These are phyloP conservation scores for Parascedosporium putredinis DNA, from an alignment of 2,329 filamentous ascomycete species.

Conservation along the genomic window DNA sequence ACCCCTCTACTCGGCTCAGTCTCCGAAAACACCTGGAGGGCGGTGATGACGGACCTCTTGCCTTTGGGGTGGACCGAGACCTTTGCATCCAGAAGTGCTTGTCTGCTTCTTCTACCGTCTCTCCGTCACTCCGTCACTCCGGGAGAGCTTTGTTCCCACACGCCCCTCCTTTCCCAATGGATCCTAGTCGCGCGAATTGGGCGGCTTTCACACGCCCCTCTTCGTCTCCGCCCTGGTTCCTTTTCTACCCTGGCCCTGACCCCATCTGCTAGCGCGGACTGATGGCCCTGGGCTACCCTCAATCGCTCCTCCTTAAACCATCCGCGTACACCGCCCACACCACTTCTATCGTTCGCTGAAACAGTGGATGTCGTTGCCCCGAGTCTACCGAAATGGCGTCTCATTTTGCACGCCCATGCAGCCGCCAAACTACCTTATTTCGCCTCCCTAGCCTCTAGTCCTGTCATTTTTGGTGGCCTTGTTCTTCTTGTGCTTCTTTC, in stretches of 20 bases:
- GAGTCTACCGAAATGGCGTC: conserved; percentile 3
- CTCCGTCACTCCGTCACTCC: not conserved
- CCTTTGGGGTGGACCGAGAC: not conserved
- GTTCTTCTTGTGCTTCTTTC: too few species aligned
- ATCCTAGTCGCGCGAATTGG: not conserved
- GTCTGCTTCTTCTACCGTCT: not conserved
- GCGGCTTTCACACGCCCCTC: not conserved
- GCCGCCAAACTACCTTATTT: conserved; percentile 6
- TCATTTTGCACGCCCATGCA: conserved; percentile 1
- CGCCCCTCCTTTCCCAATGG: not conserved
- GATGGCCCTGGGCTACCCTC: not conserved
- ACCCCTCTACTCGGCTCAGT: conserved; percentile 6
- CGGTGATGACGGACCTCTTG: not conserved
- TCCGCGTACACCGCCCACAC: not conserved
- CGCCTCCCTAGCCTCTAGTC: not conserved
- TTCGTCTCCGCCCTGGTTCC: not conserved
- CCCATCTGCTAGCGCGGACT: not conserved
- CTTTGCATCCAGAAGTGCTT: not conserved
- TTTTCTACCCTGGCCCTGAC: not conserved
- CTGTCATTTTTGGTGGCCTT: not conserved
- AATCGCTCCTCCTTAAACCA: not conserved
- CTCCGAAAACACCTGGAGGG: conserved; percentile 2
- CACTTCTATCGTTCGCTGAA: not conserved
- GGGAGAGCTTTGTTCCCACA: not conserved
- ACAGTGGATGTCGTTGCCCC: not conserved